Evolutionary conservation across 1,284 basidiomycete species (phyloP).

Genomic region (Pisolithus thermaeus): DNA sequence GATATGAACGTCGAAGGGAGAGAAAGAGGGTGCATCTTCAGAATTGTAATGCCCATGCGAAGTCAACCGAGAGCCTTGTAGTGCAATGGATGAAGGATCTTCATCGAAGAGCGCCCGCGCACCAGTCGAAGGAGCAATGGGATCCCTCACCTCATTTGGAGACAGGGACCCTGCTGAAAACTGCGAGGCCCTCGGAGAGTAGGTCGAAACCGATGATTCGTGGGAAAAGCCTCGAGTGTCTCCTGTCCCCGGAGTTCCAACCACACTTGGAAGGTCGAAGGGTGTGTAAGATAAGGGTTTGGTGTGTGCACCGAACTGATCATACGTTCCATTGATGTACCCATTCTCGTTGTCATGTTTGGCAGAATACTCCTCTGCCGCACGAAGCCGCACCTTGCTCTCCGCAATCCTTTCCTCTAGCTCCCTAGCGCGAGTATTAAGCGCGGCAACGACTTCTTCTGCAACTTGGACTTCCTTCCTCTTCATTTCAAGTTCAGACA

Average conservation of each 20-base stretch:
- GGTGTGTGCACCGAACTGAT: constrained; percentile 12
- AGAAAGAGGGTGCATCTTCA: constrained; percentile 35
- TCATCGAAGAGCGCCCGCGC: constrained; percentile 42
- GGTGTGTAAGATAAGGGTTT: constrained; percentile 29
- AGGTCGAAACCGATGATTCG: constrained; percentile 8
- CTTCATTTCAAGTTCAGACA: constrained; percentile 52
- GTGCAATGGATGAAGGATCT: constrained; percentile 28
- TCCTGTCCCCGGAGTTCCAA: constrained; percentile 12
- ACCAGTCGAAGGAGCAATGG: constrained; percentile 27
- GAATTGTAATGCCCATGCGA: constrained; percentile 12
- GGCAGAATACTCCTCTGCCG: constrained; percentile 48
- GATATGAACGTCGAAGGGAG: constrained; percentile 46
- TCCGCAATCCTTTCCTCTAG: constrained; percentile 52
- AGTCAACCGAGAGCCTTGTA: constrained; percentile 15
- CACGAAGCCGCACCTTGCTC: constrained; percentile 48
- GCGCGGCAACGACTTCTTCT: constrained; percentile 57
- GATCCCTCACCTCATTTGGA: constrained; percentile 12
- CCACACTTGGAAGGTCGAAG: constrained; percentile 22
- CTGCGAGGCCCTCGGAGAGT: constrained; percentile 32
- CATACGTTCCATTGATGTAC: constrained; percentile 15
- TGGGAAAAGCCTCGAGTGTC: constrained; percentile 5
- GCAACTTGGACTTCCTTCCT: constrained; percentile 63
- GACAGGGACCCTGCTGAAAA: constrained; percentile 36
- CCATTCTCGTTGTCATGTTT: constrained; percentile 24
- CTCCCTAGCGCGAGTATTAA: constrained; percentile 52